A percentile compares a stretch with the other conserved stretches of the same genome.
phyloP scores from a whole-genome alignment of 768 basidiomycete genomes.

The Amanita inopinata region DNA sequence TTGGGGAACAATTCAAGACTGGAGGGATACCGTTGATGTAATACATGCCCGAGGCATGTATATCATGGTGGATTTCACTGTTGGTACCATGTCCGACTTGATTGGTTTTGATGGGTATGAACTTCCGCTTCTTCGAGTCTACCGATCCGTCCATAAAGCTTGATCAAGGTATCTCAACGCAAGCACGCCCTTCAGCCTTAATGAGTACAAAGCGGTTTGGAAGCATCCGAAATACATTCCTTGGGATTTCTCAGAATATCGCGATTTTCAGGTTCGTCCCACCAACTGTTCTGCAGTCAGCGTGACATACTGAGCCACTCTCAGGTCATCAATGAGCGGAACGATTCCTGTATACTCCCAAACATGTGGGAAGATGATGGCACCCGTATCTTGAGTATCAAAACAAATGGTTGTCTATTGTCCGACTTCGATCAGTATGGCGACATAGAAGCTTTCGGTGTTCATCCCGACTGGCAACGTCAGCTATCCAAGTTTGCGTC shows the following conservation, averaged over 20 bases:
- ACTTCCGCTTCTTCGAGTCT: constrained; percentile 5
- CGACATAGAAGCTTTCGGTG: constrained; percentile 97
- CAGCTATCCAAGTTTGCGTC: constrained; percentile 93
- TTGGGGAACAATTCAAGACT: constrained; percentile 79
- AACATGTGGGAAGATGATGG: constrained; percentile 77
- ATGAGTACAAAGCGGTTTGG: constrained; percentile 68
- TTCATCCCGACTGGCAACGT: constrained; percentile 90
- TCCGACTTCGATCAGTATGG: constrained; percentile 95
- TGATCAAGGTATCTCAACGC: constrained; percentile 57
- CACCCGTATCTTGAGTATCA: constrained; percentile 38
- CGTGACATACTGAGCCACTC: constrained; percentile 6
- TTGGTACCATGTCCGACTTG: constrained; percentile 86
- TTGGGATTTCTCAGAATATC: constrained; percentile 81
- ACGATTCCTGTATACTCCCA: constrained; percentile 67
- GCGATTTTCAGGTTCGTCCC: constrained; percentile 60
- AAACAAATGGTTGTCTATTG: constrained; percentile 58
- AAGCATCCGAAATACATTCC: constrained; percentile 69
- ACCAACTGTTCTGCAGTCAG: constrained; percentile 3
- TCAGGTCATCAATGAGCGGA: constrained; percentile 60
- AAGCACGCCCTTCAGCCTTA: constrained; percentile 69
- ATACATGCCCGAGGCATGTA: constrained; percentile 84
- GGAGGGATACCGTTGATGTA: constrained; percentile 64
- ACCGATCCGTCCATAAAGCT: constrained; percentile 7
- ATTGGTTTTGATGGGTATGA: constrained; percentile 77
- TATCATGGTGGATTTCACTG: constrained; percentile 87